A percentile compares a stretch with the other conserved stretches of the same genome.
Evolutionary conservation across 345 rosid species (phyloP).

Genomic region (Moringa oleifera): DNA sequence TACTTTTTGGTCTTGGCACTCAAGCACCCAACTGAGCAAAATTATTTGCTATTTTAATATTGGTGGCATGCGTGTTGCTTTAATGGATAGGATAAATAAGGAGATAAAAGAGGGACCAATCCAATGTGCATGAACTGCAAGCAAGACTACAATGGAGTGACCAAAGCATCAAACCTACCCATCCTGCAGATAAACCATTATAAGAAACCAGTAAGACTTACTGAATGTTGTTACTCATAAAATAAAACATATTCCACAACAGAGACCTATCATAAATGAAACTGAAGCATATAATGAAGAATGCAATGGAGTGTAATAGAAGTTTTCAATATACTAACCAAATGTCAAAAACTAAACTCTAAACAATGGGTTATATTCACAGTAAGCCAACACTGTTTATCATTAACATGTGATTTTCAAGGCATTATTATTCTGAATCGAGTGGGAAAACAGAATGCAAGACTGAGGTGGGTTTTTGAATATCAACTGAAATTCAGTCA

Average conservation of each 20-base stretch:
- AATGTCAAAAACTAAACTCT: not conserved
- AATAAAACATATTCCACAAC: no score
- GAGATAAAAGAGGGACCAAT: conserved; percentile 10
- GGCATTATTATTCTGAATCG: no score
- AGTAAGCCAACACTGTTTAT: no score
- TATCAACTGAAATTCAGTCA: no score
- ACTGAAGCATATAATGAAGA: not conserved
- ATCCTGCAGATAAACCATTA: conserved; percentile 47
- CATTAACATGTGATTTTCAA: no score
- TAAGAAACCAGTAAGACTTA: conserved; percentile 3
- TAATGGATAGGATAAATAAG: not conserved
- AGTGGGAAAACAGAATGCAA: no score
- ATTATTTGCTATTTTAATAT: no score
- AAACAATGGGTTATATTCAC: not conserved
- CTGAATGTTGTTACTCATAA: no score
- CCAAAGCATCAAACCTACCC: conserved; percentile 45
- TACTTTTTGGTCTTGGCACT: not conserved
- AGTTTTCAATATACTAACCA: not conserved
- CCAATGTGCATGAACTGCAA: not conserved
- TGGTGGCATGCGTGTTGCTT: not conserved
- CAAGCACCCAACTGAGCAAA: not conserved
- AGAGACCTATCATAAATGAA: not conserved
- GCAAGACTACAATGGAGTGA: not conserved
- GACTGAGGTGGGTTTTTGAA: no score
- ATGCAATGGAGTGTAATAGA: no score